Base-by-base conservation (phyloP, 1,284 basidiomycete genomes). In the Takashimella koratensis region DNA sequence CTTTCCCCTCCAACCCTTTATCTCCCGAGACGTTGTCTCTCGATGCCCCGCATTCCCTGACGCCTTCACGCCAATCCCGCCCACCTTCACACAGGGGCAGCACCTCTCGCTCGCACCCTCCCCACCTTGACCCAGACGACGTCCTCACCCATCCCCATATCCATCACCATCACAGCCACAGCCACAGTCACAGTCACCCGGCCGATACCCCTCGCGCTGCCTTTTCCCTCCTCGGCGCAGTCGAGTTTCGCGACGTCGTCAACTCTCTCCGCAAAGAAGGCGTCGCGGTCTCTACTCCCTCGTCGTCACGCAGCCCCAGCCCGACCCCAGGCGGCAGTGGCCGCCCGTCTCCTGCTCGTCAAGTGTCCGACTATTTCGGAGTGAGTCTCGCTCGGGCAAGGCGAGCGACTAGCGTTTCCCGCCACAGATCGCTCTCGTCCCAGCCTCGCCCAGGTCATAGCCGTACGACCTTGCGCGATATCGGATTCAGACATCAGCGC, bases 201-300 rank as follows among this genome's bases (percentile, higher is more conserved):
- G 53, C 53, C 21, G 69, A 74, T 47, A 67, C 67, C 2, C 68
- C 68, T 3, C 58, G 72, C 36, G 67, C 72, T 3, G 67, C 63
- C 1, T 91, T 93, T 73, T 95, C 92, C 5, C 82, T 98, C 1
- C 83, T 96, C 2, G 90, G 93, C 8, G 93, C 94, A 0, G 83
- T 98, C 49, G 94, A 97, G 72, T 97, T 97, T 74, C 81, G 90
- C 24, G 86, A 93, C 56, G 88, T 96, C 13, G 87, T 97, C 13
- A 81, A 87, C 16, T 87, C 86, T 0, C 79, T 98, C 8, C 82
- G 85, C 53, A 79, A 81, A 16, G 77, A 79, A 25, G 44, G 30
- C 30, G 30, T 16, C 8, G 30, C 30, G 30, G 8, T 49, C 20
- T 45, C 44, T 3, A 39, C 49, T 11, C 56, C 59, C 1, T 39